Percentiles rank a stretch among this genome's conserved stretches.
phyloP scores from a whole-genome alignment of 371 early-diverging fungal genomes.

The Lichtheimia hyalospora region DNA sequence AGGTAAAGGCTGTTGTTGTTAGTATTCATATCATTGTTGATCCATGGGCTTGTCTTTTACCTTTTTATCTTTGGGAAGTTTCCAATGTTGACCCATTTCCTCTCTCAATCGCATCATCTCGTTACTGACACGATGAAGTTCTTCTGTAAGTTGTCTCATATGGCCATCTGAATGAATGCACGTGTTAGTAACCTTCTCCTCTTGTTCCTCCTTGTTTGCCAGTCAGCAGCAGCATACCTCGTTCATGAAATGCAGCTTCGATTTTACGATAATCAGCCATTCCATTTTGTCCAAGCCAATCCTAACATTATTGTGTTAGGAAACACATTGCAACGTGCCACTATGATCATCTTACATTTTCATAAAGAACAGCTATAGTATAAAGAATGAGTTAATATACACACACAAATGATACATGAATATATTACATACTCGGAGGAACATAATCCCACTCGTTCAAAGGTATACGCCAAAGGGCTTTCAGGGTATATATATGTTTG shows the following conservation, averaged over 20 bases:
- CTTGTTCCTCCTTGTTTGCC: not conserved
- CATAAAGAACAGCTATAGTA: constrained; percentile 56
- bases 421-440: constrained; percentile 66
- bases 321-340: too few species aligned
- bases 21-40: constrained; percentile 1
- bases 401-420: not conserved
- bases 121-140: constrained; percentile 45
- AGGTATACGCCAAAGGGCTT: constrained; percentile 74
- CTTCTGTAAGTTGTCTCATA: constrained; percentile 55
- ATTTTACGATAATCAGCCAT: constrained; percentile 57
- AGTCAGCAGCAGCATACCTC: constrained; percentile 32
- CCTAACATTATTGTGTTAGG: constrained; percentile 16
- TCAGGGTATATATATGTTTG: constrained; percentile 82
- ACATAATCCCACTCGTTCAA: constrained; percentile 86
- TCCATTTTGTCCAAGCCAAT: constrained; percentile 51
- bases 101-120: constrained; percentile 56
- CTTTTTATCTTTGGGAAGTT: constrained; percentile 60
- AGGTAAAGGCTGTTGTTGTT: constrained; percentile 10
- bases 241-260: constrained; percentile 57
- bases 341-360: constrained; percentile 45
- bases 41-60: constrained; percentile 27
- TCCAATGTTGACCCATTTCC: constrained; percentile 57
- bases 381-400: not conserved
- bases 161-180: constrained; percentile 36
- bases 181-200: constrained; percentile 1